phyloP scores from a whole-genome alignment of 2,329 filamentous ascomycete genomes.

The Ceratocystis lukuohia region DNA sequence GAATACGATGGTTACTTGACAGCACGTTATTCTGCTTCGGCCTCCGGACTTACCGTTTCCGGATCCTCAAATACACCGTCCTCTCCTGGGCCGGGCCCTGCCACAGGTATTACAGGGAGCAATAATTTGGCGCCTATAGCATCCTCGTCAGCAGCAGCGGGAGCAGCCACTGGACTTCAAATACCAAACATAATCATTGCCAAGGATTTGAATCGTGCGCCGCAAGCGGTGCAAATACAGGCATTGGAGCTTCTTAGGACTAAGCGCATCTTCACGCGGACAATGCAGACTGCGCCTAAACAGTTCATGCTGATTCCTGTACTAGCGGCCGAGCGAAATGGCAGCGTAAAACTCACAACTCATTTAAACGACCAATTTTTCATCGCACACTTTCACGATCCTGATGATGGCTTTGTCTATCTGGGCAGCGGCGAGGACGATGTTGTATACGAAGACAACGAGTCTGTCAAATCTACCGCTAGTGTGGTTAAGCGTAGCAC shows the following conservation, averaged over 20 bases:
- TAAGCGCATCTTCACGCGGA: conserved; percentile 62
- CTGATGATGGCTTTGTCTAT: conserved; percentile 58
- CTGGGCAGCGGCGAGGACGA: conserved; percentile 39
- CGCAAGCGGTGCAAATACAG: conserved; percentile 71
- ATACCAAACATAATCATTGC: conserved; percentile 78
- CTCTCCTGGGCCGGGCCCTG: conserved; percentile 12
- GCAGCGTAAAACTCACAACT: conserved; percentile 36
- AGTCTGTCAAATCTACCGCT: conserved; percentile 27
- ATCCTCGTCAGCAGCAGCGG: conserved; percentile 17
- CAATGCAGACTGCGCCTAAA: conserved; percentile 58
- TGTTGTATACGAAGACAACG: conserved; percentile 25
- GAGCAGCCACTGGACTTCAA: conserved; percentile 23
- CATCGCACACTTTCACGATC: conserved; percentile 73
- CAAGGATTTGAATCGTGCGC: conserved; percentile 61
- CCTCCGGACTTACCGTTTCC: conserved; percentile 23
- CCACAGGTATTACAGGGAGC: conserved; percentile 11
- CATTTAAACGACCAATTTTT: conserved; percentile 73
- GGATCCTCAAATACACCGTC: conserved; percentile 23
- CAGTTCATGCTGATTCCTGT: conserved; percentile 70
- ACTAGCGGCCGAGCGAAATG: conserved; percentile 37
- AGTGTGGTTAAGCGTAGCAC: conserved; percentile 35
- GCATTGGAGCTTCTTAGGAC: conserved; percentile 64
- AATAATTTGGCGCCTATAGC: conserved; percentile 13
- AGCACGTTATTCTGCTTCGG: conserved; percentile 24
- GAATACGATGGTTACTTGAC: conserved; percentile 22